phyloP scores from a whole-genome alignment of 23 red algal genomes.

The Gracilariopsis chorda region DNA sequence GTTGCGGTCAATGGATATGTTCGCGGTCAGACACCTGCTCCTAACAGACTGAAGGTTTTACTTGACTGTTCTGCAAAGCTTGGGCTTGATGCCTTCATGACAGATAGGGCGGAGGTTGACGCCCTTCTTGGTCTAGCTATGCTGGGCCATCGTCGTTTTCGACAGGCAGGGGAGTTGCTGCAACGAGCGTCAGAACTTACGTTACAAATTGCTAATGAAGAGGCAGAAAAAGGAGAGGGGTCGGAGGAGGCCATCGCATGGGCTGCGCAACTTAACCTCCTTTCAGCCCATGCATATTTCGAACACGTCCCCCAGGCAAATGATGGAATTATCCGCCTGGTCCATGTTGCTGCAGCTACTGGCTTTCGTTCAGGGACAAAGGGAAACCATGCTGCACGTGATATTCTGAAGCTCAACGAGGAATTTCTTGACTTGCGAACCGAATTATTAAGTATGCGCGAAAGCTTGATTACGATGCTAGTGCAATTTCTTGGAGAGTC shows the following conservation, averaged over 20 bases:
- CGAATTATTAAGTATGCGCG: conserved; percentile 53
- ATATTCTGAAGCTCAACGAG: conserved; percentile 8
- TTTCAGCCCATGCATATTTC: conserved; percentile 71
- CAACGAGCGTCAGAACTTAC: conserved; percentile 55
- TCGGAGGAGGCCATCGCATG: conserved; percentile 23
- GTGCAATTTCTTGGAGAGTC: conserved; percentile 53
- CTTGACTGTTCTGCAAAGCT: conserved; percentile 57
- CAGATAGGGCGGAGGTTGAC: conserved; percentile 74
- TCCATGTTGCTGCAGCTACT: conserved; percentile 27
- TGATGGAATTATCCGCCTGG: conserved; percentile 57
- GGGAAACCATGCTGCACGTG: neutral
- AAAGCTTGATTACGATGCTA: conserved; percentile 40
- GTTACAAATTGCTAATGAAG: conserved; percentile 28
- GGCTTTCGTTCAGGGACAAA: neutral
- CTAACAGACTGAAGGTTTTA: conserved; percentile 63
- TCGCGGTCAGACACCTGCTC: conserved; percentile 65
- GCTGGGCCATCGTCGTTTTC: conserved; percentile 57
- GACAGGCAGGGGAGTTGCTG: conserved; percentile 80
- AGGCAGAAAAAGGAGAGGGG: neutral
- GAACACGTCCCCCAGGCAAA: conserved; percentile 57
- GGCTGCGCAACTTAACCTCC: conserved; percentile 60
- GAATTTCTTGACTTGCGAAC: conserved; percentile 73
- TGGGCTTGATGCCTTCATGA: conserved; percentile 10
- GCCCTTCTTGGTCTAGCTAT: conserved; percentile 67
- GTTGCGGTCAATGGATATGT: conserved; percentile 59